A percentile compares a stretch with the other conserved stretches of the same genome.
Evolutionary conservation across 176 grass and related monocot species (phyloP).

Genomic region (Bonia amplexicaulis): DNA sequence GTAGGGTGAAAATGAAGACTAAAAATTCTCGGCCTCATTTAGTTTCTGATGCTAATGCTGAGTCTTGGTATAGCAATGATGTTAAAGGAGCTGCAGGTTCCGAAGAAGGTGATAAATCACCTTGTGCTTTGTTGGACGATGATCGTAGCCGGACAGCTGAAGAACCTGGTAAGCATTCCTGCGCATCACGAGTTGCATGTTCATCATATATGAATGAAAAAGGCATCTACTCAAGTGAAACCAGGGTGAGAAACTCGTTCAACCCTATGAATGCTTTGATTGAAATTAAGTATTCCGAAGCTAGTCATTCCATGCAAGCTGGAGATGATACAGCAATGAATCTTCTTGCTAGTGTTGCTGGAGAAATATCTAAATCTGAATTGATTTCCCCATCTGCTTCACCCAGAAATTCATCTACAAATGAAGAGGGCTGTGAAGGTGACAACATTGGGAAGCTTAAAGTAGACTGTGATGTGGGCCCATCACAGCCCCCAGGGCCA

Average conservation of each 20-base stretch:
- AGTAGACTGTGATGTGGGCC: constrained; percentile 30
- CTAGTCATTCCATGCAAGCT: constrained; percentile 48
- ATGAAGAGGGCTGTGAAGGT: constrained; percentile 32
- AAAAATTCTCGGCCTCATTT: constrained; percentile 36
- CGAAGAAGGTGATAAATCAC: constrained; percentile 56
- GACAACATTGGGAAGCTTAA: constrained; percentile 37
- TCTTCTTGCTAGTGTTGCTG: constrained; percentile 92
- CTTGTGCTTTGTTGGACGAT: constrained; percentile 41
- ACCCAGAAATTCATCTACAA: constrained; percentile 33
- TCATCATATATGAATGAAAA: constrained; percentile 54
- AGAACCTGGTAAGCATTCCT: constrained; percentile 42
- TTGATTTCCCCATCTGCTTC: constrained; percentile 51
- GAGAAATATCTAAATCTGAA: constrained; percentile 83
- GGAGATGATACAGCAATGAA: constrained; percentile 86
- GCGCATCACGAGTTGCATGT: constrained; percentile 32
- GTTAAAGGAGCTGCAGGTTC: constrained; percentile 53
- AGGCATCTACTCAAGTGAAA: constrained; percentile 30
- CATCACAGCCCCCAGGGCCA: constrained; percentile 29
- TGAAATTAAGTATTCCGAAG: constrained; percentile 79
- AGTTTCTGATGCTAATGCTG: constrained; percentile 44
- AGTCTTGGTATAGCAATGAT: constrained; percentile 56
- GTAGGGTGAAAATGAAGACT: constrained; percentile 52
- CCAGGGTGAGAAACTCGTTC: constrained; percentile 51
- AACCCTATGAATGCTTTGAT: constrained; percentile 89
- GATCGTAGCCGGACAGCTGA: constrained; percentile 43